Evolutionary conservation across 2,329 filamentous ascomycete species (phyloP).

Genomic region (Geosmithia putterillii): DNA sequence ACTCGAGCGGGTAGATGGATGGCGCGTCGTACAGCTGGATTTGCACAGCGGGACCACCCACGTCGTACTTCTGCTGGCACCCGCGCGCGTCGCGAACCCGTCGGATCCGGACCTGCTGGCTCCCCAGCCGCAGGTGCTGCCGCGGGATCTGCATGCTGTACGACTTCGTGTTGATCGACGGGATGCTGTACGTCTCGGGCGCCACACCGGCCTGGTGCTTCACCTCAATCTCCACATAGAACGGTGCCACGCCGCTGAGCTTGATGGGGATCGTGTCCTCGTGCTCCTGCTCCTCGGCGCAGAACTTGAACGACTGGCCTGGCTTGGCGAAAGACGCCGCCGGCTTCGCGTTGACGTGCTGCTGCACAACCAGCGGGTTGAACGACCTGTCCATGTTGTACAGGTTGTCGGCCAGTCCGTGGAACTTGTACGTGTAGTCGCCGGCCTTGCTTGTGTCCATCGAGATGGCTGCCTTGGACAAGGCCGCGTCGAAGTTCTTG

Average conservation of each 20-base stretch:
- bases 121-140: constrained; percentile 73
- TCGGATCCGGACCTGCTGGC: constrained; percentile 77
- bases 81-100: constrained; percentile 80
- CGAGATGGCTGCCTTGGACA: constrained; percentile 64
- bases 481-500: constrained; percentile 64
- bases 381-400: constrained; percentile 66
- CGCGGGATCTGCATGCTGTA: constrained; percentile 79
- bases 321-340: constrained; percentile 72
- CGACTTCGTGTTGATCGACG: constrained; percentile 61
- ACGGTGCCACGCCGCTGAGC: constrained; percentile 73
- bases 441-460: constrained; percentile 82
- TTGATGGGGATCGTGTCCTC: constrained; percentile 83
- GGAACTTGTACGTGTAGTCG: constrained; percentile 76
- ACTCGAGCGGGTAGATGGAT: constrained; percentile 77
- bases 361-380: constrained; percentile 57
- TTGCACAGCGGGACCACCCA: constrained; percentile 64
- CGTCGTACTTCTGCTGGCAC: constrained; percentile 68
- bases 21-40: constrained; percentile 90
- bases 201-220: constrained; percentile 76
- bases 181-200: constrained; percentile 70
- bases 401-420: constrained; percentile 69
- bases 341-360: constrained; percentile 75
- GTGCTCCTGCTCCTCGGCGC: constrained; percentile 67
- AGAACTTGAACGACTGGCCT: constrained; percentile 92
- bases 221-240: constrained; percentile 83